These are phyloP conservation scores for Platismatia glauca DNA, from an alignment of 495 filamentous ascomycete genomes.

Conservation along the genomic window DNA sequence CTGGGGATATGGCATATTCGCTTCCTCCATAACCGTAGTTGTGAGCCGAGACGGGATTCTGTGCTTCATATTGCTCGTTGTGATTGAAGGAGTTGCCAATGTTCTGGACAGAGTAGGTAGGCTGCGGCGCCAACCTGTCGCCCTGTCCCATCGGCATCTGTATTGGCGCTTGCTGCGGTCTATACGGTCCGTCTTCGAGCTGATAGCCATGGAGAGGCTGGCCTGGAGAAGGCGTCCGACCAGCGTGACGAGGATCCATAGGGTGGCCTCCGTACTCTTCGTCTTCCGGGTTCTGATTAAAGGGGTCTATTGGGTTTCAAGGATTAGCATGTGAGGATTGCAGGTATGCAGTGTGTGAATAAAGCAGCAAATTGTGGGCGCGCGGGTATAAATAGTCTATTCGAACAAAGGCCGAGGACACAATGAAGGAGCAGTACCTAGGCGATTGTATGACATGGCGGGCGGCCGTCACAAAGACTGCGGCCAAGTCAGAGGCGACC, in stretches of 20 bases:
- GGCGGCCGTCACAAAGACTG: slow-evolving; percentile 1
- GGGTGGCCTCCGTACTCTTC: slow-evolving; percentile 57
- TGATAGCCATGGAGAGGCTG: slow-evolving; percentile 60
- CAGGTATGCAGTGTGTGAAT: not conserved
- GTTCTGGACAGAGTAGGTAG: slow-evolving; percentile 80
- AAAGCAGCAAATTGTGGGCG: not conserved
- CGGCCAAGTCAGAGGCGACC: slow-evolving; percentile 1
- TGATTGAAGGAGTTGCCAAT: slow-evolving; percentile 61
- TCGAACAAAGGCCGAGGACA: not conserved
- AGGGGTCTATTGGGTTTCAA: slow-evolving; percentile 10
- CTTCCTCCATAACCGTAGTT: slow-evolving; percentile 38
- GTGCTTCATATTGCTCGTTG: slow-evolving; percentile 54
- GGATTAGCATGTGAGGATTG: not conserved
- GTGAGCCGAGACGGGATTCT: slow-evolving; percentile 33
- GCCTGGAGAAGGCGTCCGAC: slow-evolving; percentile 47
- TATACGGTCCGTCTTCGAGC: slow-evolving; percentile 59
- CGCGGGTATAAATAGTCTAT: not conserved
- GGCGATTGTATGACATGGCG: slow-evolving; percentile 26
- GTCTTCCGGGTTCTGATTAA: slow-evolving; percentile 22
- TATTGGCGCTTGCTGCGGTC: slow-evolving; percentile 40
- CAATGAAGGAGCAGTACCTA: slow-evolving; percentile 18
- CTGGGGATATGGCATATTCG: slow-evolving; percentile 70
- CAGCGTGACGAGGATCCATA: slow-evolving; percentile 45
- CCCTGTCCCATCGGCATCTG: slow-evolving; percentile 61
- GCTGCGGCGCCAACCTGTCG: slow-evolving; percentile 62